Base-by-base conservation (phyloP, 2,329 filamentous ascomycete species). In the Cercospora sesami region DNA sequence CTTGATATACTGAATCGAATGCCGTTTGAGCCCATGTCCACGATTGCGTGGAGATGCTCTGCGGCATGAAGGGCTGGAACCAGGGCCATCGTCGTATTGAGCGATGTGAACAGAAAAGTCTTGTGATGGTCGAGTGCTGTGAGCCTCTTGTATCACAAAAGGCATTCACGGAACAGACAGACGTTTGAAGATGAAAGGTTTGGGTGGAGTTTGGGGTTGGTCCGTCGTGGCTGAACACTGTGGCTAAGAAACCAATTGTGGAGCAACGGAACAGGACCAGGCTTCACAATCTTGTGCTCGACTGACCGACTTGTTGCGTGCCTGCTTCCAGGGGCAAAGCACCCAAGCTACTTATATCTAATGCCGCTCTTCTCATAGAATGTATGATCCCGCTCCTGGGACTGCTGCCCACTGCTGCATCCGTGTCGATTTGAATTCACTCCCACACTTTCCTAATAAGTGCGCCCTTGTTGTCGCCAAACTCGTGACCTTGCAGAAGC, bases 1-100 rank as follows among this genome's bases (percentile, higher is more conserved):
- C 93, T 89, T 8, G 93, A 92, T 75, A 97, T 92, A 55, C 92
- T 94, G 83, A 96, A 96, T 65, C 94, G 92, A 75, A 97, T 94
- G 74, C 93, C 94, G 83, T 97, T 97, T 83, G 93, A 92, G 66
- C 76, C 76, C 75, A 78, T 78, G 63, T 78, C 76, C 5, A 77
- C 75, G 26, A 74, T 80, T 78, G 71, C 76, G 33, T 69, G 72
- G 7, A 76, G 70, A 57, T 73, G 67, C 33, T 72, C 58, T 7
- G 69, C 59, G 18, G 71, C 65, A 31, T 67, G 67, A 5, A 61
- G 63, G 51, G 39, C 62, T 21, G 62, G 45, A 31, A 59, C 12
- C 30, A 65, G 55, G 4, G 64, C 57, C 64, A 65, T 65, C 14
- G 5, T 45, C 36, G 53, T 26, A n/a, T 5, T 12, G 18, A 28